Conservation (phyloP, 2,329 filamentous ascomycete genomes). For the Penicillium glabrum region DNA sequence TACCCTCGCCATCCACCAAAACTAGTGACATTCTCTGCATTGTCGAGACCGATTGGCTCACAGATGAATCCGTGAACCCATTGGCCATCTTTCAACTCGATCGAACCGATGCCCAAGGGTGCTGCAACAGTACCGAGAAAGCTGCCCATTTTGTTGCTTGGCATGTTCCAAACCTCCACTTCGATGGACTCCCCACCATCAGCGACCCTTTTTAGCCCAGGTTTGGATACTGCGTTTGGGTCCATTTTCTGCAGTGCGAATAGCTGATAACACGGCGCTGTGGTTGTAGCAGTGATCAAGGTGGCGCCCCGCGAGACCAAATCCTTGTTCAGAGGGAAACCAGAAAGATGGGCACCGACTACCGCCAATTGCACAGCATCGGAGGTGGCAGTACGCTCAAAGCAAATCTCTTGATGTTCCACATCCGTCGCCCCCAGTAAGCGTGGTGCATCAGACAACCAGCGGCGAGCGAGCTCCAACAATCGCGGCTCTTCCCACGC, state of each 20-base stretch:
- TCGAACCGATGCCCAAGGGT: conserved; percentile 6
- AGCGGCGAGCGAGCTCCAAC: not conserved
- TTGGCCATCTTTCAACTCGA: conserved; percentile 1
- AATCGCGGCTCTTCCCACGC: conserved; percentile 4
- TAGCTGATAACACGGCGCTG: conserved; percentile 3
- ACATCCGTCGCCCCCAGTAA: not conserved
- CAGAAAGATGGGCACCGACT: conserved; percentile 9
- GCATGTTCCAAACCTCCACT: conserved; percentile 9
- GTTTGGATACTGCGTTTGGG: not conserved
- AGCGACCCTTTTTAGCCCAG: conserved; percentile 1
- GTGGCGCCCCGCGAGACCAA: conserved; percentile 6
- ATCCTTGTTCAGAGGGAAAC: conserved; percentile 7
- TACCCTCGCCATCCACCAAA: conserved; percentile 5
- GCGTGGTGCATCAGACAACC: not conserved
- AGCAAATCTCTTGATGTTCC: not conserved
- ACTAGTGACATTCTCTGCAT: conserved; percentile 3
- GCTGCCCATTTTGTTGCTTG: not conserved
- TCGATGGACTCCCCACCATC: conserved; percentile 5
- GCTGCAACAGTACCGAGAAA: conserved; percentile 3
- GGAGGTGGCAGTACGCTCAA: not conserved
- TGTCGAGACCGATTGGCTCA: conserved; percentile 1
- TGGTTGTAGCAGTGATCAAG: not conserved
- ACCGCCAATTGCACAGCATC: conserved; percentile 1
- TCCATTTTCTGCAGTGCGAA: not conserved
- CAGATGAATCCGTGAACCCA: conserved; percentile 9